These are phyloP conservation scores for Incumbomyces delicatus DNA, from an alignment of 2,329 filamentous ascomycete genomes.

Conservation along the genomic window DNA sequence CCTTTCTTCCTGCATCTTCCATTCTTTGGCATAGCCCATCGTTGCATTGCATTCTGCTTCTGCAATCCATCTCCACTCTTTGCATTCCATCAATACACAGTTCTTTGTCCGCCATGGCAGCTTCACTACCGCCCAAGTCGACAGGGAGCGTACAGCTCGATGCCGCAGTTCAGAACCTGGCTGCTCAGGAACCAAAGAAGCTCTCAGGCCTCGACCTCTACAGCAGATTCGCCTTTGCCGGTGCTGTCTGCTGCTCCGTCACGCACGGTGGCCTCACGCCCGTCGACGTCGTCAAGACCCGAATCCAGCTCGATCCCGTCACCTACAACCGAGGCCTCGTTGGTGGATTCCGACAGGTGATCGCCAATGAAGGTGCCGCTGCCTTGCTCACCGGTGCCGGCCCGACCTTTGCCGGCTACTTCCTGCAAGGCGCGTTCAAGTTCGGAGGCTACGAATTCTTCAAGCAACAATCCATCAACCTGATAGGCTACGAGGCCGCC, in stretches of 20 bases:
- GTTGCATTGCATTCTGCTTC: background rate
- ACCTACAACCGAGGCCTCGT: slow-evolving; percentile 85
- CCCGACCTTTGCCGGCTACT: slow-evolving; percentile 81
- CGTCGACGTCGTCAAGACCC: slow-evolving; percentile 97
- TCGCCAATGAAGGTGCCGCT: slow-evolving; percentile 73
- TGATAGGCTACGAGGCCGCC: slow-evolving; percentile 66
- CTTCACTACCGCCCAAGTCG: slow-evolving; percentile 35
- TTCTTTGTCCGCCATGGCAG: slow-evolving; percentile 28
- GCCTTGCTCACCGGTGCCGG: slow-evolving; percentile 78
- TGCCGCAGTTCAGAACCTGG: slow-evolving; percentile 39
- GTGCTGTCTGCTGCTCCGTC: slow-evolving; percentile 94
- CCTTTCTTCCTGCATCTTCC: background rate
- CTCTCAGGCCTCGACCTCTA: slow-evolving; percentile 65
- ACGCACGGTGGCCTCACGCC: slow-evolving; percentile 95
- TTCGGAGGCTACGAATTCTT: slow-evolving; percentile 94
- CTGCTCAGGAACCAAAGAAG: slow-evolving; percentile 41
- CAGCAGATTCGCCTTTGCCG: slow-evolving; percentile 66
- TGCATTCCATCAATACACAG: background rate
- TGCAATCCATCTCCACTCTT: slow-evolving; percentile 8
- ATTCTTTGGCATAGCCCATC: slow-evolving; percentile 1
- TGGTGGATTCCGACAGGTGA: slow-evolving; percentile 77
- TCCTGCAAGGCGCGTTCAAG: slow-evolving; percentile 88
- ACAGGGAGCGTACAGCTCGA: slow-evolving; percentile 40
- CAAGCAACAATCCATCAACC: slow-evolving; percentile 82
- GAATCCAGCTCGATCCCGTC: slow-evolving; percentile 82